Percentiles rank a stretch among this genome's conserved stretches.
These are phyloP conservation scores for Kluyveromyces siamensis DNA, from an alignment of 805 yeast genomes.

Conservation along the genomic window DNA sequence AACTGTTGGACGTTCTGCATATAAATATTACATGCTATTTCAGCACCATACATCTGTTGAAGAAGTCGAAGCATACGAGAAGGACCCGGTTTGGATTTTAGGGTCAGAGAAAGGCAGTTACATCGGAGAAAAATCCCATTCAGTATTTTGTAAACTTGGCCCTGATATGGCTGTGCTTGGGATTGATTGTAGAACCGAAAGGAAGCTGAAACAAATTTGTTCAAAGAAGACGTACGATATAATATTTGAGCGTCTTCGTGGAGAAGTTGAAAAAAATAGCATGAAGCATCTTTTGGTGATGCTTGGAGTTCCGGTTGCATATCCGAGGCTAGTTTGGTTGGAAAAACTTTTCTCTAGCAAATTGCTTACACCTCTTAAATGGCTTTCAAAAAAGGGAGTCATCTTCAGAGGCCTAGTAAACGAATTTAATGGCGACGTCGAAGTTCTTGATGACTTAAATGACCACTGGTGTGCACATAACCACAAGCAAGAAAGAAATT, in stretches of 20 bases:
- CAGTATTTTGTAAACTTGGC: conserved; percentile 68
- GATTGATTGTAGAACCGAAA: conserved; percentile 88
- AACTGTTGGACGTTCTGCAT: conserved; percentile 71
- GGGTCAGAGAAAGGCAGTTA: conserved; percentile 49
- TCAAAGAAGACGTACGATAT: conserved; percentile 44
- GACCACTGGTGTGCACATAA: conserved; percentile 94
- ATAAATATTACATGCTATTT: conserved; percentile 79
- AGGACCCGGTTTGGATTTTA: conserved; percentile 53
- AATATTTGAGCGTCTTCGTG: conserved; percentile 49
- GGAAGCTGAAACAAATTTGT: conserved; percentile 54
- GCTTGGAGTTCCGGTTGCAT: conserved; percentile 92
- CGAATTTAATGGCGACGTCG: conserved; percentile 87
- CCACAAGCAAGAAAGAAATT: conserved; percentile 81
- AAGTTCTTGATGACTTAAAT: conserved; percentile 83
- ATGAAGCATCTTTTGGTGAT: conserved; percentile 71
- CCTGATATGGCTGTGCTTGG: conserved; percentile 64
- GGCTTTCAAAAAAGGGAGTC: conserved; percentile 50
- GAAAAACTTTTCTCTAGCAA: conserved; percentile 64
- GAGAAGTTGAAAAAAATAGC: conserved; percentile 44
- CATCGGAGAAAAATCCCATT: conserved; percentile 57
- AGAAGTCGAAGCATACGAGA: conserved; percentile 33
- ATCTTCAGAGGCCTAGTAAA: conserved; percentile 69
- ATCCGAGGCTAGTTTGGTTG: conserved; percentile 88
- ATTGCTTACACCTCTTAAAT: conserved; percentile 54
- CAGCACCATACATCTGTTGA: conserved; percentile 68